Percentiles rank a stretch among this genome's conserved stretches.
Conservation (phyloP, 805 yeast genomes). For the Starmerella potacharoeniae region DNA sequence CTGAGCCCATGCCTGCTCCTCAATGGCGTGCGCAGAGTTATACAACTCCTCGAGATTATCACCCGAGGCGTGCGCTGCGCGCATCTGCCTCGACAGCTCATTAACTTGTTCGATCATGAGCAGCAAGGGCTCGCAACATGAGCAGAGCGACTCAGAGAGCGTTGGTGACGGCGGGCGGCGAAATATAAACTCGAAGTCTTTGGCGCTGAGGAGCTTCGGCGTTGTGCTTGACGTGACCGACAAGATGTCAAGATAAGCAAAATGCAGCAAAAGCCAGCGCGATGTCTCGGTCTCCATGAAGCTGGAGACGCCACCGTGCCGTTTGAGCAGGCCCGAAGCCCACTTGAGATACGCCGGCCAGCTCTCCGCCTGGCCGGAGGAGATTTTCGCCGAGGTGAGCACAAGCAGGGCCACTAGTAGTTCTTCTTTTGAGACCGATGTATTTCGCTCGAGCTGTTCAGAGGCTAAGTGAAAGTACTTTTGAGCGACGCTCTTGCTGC, state of each 20-base stretch:
- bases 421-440: slow-evolving; percentile 22
- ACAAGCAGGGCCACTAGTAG: slow-evolving; percentile 57
- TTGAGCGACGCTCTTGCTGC: slow-evolving; percentile 26
- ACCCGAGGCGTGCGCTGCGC: slow-evolving; percentile 21
- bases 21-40: slow-evolving; percentile 31
- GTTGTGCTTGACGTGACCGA: slow-evolving; percentile 47
- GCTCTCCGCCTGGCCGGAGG: slow-evolving; percentile 66
- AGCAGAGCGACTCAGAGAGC: slow-evolving; percentile 59
- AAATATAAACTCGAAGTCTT: slow-evolving; percentile 14
- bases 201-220: slow-evolving; percentile 50
- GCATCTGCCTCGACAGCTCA: slow-evolving; percentile 41
- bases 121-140: slow-evolving; percentile 60
- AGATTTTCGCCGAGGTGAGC: slow-evolving; percentile 68
- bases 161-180: slow-evolving; percentile 7
- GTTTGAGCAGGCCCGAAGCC: slow-evolving; percentile 52
- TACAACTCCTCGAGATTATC: slow-evolving; percentile 15
- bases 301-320: slow-evolving; percentile 48
- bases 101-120: slow-evolving; percentile 57
- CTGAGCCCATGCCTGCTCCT: slow-evolving; percentile 38
- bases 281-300: slow-evolving; percentile 45
- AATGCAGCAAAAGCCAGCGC: slow-evolving; percentile 64
- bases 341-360: slow-evolving; percentile 59
- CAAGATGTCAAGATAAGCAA: slow-evolving; percentile 69
- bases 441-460: slow-evolving; percentile 15
- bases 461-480: slow-evolving; percentile 23